These are phyloP conservation scores for Lupinus albus DNA, from an alignment of 306 rosid genomes.

Conservation along the genomic window DNA sequence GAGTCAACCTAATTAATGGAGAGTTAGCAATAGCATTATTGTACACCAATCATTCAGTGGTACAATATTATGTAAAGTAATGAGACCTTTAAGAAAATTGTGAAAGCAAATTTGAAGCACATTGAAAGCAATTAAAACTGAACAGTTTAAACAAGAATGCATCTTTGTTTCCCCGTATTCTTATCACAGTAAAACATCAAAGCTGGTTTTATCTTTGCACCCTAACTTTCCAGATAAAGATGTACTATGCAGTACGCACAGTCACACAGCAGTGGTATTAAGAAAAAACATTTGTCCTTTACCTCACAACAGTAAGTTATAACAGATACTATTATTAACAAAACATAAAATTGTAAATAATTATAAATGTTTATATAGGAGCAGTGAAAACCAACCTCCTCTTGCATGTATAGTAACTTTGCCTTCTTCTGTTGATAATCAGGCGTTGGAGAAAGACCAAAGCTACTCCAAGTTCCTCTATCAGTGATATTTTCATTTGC, in stretches of 20 bases:
- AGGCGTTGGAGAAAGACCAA: too few species aligned
- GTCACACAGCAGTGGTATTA: too few species aligned
- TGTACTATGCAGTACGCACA: too few species aligned
- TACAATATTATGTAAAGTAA: background rate
- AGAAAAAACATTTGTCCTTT: slow-evolving; percentile 36
- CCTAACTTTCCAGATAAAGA: background rate
- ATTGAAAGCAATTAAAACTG: background rate
- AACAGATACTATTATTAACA: slow-evolving; percentile 23
- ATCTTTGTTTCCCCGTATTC: background rate
- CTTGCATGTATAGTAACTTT: slow-evolving; percentile 77
- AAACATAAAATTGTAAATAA: too few species aligned
- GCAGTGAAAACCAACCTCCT: slow-evolving; percentile 69
- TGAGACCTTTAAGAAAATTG: background rate
- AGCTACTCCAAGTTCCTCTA: too few species aligned
- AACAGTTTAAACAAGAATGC: background rate
- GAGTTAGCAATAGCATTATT: background rate
- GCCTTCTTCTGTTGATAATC: slow-evolving; percentile 75
- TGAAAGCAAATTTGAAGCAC: background rate
- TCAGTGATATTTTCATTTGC: slow-evolving; percentile 54
- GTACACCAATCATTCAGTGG: background rate
- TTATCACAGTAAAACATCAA: background rate
- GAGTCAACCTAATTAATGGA: background rate
- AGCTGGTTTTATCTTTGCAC: background rate
- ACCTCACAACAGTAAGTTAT: slow-evolving; percentile 18
- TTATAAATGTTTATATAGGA: background rate